Percentiles rank a stretch among this genome's conserved stretches.
phyloP scores from a whole-genome alignment of 2,329 filamentous ascomycete genomes.

The Botrytis fragariae region DNA sequence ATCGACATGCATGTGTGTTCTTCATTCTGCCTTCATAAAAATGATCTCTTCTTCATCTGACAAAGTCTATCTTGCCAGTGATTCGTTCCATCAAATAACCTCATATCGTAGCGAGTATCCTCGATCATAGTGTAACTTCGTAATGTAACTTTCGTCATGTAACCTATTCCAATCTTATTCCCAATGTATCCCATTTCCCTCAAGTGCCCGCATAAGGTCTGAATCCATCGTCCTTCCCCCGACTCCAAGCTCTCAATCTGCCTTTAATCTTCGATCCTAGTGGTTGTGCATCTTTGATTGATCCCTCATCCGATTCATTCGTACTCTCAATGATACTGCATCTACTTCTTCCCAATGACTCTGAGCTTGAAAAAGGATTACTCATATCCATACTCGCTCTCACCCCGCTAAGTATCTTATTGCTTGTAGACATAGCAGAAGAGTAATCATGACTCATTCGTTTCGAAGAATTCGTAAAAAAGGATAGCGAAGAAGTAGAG shows the following conservation, averaged over 20 bases:
- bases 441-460: background rate
- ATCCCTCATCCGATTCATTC: background rate
- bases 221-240: background rate
- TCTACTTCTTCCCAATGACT: constrained; percentile 1
- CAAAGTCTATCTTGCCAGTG: background rate
- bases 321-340: background rate
- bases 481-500: background rate
- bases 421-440: background rate
- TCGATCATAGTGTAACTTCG: background rate
- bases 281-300: background rate
- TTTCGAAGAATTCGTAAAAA: background rate
- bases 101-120: background rate
- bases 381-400: constrained; percentile 1
- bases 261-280: constrained; percentile 18
- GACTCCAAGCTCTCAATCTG: constrained; percentile 18
- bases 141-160: background rate
- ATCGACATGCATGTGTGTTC: background rate
- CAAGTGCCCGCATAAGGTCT: constrained; percentile 2
- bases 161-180: background rate
- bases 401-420: background rate
- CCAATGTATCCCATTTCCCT: background rate
- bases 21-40: background rate
- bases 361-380: background rate
- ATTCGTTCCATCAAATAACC: background rate
- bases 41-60: background rate